A percentile compares a stretch with the other conserved stretches of the same genome.
phyloP scores from a whole-genome alignment of 225 moss, liverwort and hornwort species.

The Ulota crispa region DNA sequence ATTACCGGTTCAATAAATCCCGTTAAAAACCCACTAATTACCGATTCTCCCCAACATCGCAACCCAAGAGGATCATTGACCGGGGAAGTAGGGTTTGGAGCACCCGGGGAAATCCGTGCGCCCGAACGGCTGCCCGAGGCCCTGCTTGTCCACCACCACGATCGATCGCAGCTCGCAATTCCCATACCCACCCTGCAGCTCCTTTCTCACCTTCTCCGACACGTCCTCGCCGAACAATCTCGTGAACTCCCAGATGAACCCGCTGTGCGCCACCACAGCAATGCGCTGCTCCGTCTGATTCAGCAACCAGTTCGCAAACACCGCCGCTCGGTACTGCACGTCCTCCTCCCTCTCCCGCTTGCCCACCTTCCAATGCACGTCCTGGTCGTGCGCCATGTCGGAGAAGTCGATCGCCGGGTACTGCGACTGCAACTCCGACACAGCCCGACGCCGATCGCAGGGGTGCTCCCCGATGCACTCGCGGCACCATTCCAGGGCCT shows the following conservation, averaged over 20 bases:
- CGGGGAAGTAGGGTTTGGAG: conserved; percentile 25
- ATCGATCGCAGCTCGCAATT: conserved; percentile 77
- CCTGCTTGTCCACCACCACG: conserved; percentile 55
- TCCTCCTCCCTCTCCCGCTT: conserved; percentile 46
- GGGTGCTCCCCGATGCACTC: conserved; percentile 75
- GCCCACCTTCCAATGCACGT: conserved; percentile 55
- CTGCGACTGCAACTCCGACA: conserved; percentile 39
- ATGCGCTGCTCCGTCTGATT: conserved; percentile 66
- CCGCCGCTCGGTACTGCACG: conserved; percentile 41
- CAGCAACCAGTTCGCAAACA: conserved; percentile 68
- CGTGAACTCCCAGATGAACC: conserved; percentile 68
- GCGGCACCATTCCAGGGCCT: conserved; percentile 73
- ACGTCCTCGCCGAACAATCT: conserved; percentile 62
- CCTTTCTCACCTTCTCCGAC: conserved; percentile 23
- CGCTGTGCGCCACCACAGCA: conserved; percentile 72
- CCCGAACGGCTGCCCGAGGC: conserved; percentile 38
- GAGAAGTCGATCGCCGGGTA: conserved; percentile 81
- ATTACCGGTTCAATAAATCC: too few relatives aligned
- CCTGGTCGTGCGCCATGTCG: conserved; percentile 47
- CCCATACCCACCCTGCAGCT: conserved; percentile 45
- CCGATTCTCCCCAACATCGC: background rate
- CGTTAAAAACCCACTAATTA: too few relatives aligned
- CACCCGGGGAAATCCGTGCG: conserved; percentile 38
- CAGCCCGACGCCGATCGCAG: conserved; percentile 59
- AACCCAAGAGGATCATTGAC: conserved; percentile 22